Base-by-base conservation (phyloP, 192 early-diverging fungal species). In the Podila epicladia region DNA sequence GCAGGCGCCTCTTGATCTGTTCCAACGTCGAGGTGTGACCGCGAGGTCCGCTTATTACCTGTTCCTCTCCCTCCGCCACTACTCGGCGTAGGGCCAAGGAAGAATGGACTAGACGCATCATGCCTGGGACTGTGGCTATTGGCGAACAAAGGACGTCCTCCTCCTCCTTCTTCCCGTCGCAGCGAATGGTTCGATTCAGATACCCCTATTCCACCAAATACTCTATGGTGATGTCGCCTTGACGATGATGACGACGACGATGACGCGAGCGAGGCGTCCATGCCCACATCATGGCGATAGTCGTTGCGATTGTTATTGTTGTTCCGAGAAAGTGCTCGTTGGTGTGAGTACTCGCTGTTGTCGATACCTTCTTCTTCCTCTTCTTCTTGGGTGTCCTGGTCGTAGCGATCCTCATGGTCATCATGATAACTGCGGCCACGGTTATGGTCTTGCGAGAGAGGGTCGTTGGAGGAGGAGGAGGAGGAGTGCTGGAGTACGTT, bases 1-100 rank as follows among this genome's bases (percentile, higher is more conserved):
- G 87, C 84, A 9, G 91, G 91, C 9, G 87, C 89, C 61, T 91
- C 91, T 32, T 85, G 85, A 65, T 87, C 85, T 60, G 73, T 80
- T 53, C 76, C 76, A 64, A 72, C 17, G 41, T 79, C 76, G 17
- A 59, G 31, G 33, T 67, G 66, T 29, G 32, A 60, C 50, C 70
- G 38, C 26, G 32, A 69, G 13, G 13, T 4, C 24, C 51, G 41
- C 2, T 58, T 62, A 26, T 45, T 13, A 37, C 41, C 51, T 15
- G 51, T 19, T n/a, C 57, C 51, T 15, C 60, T 19, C 13, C 57
- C 22, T n/a, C 62, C 33, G 0, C 50, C 32, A 1, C 50, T 22
- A 13, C 33, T 33, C 33, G 29, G 12, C 8, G 20, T 24, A 22
- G 53, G 11, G 19, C 53, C 22, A 55, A 24, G n/a, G 24, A 55